phyloP scores from a whole-genome alignment of 768 basidiomycete species.

The Nevesoporus exiguus region DNA sequence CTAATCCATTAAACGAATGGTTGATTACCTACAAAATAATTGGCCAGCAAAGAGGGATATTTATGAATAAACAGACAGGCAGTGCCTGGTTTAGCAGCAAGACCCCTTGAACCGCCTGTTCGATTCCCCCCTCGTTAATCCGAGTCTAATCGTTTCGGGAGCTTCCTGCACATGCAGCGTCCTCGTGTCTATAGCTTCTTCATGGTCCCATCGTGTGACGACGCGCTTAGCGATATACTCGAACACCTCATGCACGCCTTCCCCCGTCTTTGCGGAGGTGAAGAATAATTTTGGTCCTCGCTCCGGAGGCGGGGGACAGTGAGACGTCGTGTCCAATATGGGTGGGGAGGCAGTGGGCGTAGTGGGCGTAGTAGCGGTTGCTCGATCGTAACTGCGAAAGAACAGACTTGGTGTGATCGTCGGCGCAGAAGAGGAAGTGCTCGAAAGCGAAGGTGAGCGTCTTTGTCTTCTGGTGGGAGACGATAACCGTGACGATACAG shows the following conservation, averaged over 20 bases:
- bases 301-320: slow-evolving; percentile 34
- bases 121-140: slow-evolving; percentile 13
- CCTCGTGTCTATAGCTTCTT: slow-evolving; percentile 52
- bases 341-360: slow-evolving; percentile 16
- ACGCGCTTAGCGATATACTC: slow-evolving; percentile 69
- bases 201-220: slow-evolving; percentile 60
- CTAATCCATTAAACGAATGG: not conserved
- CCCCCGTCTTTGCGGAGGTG: slow-evolving; percentile 76
- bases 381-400: slow-evolving; percentile 30
- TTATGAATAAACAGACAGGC: slow-evolving; percentile 18
- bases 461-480: slow-evolving; percentile 27
- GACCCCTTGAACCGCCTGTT: slow-evolving; percentile 4
- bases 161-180: slow-evolving; percentile 40
- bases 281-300: slow-evolving; percentile 66
- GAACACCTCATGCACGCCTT: slow-evolving; percentile 70
- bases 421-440: slow-evolving; percentile 37
- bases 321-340: slow-evolving; percentile 11
- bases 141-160: slow-evolving; percentile 38
- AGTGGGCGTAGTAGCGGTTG: slow-evolving; percentile 8
- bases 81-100: slow-evolving; percentile 19
- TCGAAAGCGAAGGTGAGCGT: slow-evolving; percentile 39
- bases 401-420: slow-evolving; percentile 64
- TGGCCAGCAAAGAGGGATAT: not conserved
- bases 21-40: not conserved
- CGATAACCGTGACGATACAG: slow-evolving; percentile 27